A percentile compares a stretch with the other conserved stretches of the same genome.
These are phyloP conservation scores for Saposhnikovia divaricata DNA, from an alignment of 129 eudicot genomes.

Conservation along the genomic window DNA sequence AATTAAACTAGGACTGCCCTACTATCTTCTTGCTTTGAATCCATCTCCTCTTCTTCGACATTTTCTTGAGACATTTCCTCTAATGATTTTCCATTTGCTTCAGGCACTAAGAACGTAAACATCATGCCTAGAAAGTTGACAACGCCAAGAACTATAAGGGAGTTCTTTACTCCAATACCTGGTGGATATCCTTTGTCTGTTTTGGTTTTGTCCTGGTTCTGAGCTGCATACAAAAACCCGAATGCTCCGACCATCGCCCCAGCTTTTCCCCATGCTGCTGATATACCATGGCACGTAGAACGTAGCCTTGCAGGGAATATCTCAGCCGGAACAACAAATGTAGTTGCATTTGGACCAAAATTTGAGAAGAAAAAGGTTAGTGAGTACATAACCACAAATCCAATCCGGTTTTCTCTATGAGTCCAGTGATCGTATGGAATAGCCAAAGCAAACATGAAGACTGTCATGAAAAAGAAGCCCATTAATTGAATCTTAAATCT, in stretches of 20 bases:
- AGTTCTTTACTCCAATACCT: constrained; percentile 32
- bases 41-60: not conserved
- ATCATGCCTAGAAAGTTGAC: constrained; percentile 25
- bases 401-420: constrained; percentile 27
- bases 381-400: constrained; percentile 35
- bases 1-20: not conserved
- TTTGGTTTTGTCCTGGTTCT: constrained; percentile 25
- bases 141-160: constrained; percentile 30
- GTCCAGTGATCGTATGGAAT: constrained; percentile 42
- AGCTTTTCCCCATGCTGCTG: constrained; percentile 37
- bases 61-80: constrained; percentile 4
- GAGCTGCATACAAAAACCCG: constrained; percentile 39
- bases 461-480: constrained; percentile 39
- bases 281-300: constrained; percentile 43
- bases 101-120: constrained; percentile 7
- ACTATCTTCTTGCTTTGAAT: not conserved
- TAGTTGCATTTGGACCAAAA: constrained; percentile 41
- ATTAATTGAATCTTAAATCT: constrained; percentile 30
- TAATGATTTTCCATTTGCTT: not conserved
- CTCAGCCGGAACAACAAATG: constrained; percentile 42
- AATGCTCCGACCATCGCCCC: constrained; percentile 45
- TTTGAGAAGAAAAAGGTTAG: constrained; percentile 38
- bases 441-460: constrained; percentile 37
- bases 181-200: constrained; percentile 40
- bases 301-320: constrained; percentile 35